Base-by-base conservation (phyloP, 768 basidiomycete genomes). In the Rhodosporidiobolus sp. region DNA sequence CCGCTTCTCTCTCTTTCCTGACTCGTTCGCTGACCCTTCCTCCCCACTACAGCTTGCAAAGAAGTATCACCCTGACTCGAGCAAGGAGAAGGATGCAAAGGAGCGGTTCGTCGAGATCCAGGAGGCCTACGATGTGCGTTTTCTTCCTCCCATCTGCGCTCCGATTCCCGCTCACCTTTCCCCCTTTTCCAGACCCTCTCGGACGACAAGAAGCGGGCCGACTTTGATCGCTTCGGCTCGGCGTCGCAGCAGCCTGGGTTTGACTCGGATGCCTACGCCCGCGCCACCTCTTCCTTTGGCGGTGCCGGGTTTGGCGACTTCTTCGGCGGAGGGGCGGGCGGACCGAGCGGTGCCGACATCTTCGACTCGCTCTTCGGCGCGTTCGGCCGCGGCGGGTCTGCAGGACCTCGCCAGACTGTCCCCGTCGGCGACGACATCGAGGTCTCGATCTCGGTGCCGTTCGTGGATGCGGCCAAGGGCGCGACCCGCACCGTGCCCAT, bases 61-160 rank as follows among this genome's bases (percentile, higher is more conserved):
- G 72, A 95, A 98, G 84, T 96, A 90, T 79, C 96, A 99, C 81
- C 96, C 96, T 0, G 96, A 99, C 79, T 94, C 94, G 20, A 98
- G 94, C 82, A 90, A 92, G 53, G 92, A 95, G 82, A 90, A 92
- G 78, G 85, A 84, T 58, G 92, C 95, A 0, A 89, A 92, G 77
- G 91, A 90, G 73, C 92, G 91, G 80, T 99, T 99, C 81, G 85
- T 94, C 26, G 95, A 99, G 81, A 97, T 98, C 68, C 96, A 98
- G 80, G 87, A 88, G 77, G 96, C 96, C 19, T 99, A 98, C 83
- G 96, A 98, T 82, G 95, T 97, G 75, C 76, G 88, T 82, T 34
- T 26, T 74, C 20, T 68, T 38, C 43, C 79, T n/a, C 11, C 8
- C n/a, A 3, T 26, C 38, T 30, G n/a, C 7, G 30, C 34, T 6